These are phyloP conservation scores for Heliamphora pulchella DNA, from an alignment of 179 eudicot species.

Conservation along the genomic window DNA sequence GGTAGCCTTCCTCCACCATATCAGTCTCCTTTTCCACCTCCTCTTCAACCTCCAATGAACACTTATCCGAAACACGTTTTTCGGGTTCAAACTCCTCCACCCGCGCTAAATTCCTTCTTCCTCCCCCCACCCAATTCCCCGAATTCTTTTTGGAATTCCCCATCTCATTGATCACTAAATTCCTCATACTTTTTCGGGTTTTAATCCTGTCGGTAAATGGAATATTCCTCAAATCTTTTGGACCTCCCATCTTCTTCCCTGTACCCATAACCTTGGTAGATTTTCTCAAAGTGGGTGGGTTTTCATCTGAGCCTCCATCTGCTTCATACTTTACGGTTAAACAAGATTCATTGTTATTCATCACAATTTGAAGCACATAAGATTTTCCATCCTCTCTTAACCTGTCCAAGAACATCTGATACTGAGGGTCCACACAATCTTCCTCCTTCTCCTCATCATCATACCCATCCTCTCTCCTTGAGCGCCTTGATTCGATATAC, in stretches of 20 bases:
- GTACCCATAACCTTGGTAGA: background rate
- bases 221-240: slow-evolving; percentile 14
- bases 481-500: background rate
- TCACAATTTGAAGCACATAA: slow-evolving; percentile 16
- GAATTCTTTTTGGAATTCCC: background rate
- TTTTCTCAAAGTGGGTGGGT: background rate
- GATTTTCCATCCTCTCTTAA: slow-evolving; percentile 14
- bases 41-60: background rate
- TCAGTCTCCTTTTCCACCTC: background rate
- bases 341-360: background rate
- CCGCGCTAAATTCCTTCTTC: background rate
- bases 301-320: slow-evolving; percentile 4
- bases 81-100: background rate
- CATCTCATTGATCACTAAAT: background rate
- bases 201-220: background rate
- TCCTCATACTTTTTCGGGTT: background rate
- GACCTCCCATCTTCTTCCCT: background rate
- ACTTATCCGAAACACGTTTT: background rate
- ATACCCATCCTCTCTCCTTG: background rate
- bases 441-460: background rate
- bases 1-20: slow-evolving; percentile 1
- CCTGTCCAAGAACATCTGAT: slow-evolving; percentile 16
- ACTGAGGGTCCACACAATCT: slow-evolving; percentile 20
- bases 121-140: background rate
- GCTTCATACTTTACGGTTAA: slow-evolving; percentile 15